Base-by-base conservation (phyloP, 2,329 filamentous ascomycete genomes). In the Immersiporthe knoxdaviesiana region DNA sequence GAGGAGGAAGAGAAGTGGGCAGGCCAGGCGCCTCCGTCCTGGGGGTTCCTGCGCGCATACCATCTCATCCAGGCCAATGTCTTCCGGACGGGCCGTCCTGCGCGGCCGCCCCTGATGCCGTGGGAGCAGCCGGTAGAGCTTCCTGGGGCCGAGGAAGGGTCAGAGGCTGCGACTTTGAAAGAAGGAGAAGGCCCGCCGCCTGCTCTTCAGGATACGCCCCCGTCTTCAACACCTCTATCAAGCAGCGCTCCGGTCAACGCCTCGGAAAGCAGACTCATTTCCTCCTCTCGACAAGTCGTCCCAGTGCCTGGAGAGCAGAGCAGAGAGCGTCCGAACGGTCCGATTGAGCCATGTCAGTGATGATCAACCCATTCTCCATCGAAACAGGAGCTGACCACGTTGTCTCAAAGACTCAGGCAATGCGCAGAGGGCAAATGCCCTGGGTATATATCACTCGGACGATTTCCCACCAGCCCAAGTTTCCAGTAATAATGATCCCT, bases 21-120 rank as follows among this genome's bases (percentile, higher is more conserved):
- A 59, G 56, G 37, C 16, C 16, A 59, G 32, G 56, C 30, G 10
- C 56, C 56, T 30, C 56, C 56, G 2, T 59, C 56, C 7, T 59
- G 56, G 56, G 18, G 7, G 6, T 59, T 59, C 56, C 56, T 59
- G 16, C 56, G 56, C 56, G 32, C 21, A 35, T 59, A 59, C 21
- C 56, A 59, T 21, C 32, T 59, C 30, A 59, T 59, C 18, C 56
- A 59, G 32, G 56, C 56, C 21, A 35, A 30, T 59, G 56, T 59
- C 1, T 59, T 59, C 3, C 18, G 8, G 32, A 21, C 18, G 7
- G 32, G 32, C 18, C 32, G 30, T 12, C 32, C 56, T 37, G 21
- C 16, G 10, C 30, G 32, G 32, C 32, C 56, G 11, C 8, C 30
- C 11, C 32, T 4, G 18, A n/a, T 59, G 56, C 30, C 56, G 3